phyloP scores from a whole-genome alignment of 768 basidiomycete species.

The Melanogaster broomeanus region DNA sequence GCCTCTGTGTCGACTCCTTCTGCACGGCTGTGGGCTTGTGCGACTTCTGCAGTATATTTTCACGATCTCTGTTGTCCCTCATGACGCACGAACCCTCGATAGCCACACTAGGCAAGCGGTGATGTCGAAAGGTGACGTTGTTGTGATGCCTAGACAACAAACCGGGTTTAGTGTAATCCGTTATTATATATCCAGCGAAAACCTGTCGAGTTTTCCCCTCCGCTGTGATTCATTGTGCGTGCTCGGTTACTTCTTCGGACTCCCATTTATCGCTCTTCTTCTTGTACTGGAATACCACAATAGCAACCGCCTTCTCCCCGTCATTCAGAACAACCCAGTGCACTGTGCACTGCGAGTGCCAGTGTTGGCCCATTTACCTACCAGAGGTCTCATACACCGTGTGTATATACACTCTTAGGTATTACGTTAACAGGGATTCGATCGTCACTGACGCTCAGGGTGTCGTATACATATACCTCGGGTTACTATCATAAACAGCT shows the following conservation, averaged over 20 bases:
- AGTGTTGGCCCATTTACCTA: not conserved
- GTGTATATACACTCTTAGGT: not conserved
- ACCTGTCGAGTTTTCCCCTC: not conserved
- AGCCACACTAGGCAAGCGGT: too few relatives aligned
- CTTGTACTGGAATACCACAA: not conserved
- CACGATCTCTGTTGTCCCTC: too few relatives aligned
- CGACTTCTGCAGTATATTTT: too few relatives aligned
- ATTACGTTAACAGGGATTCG: not conserved
- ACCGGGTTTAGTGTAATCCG: not conserved
- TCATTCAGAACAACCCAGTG: slow-evolving; percentile 1
- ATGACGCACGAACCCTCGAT: too few relatives aligned
- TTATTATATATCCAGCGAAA: not conserved
- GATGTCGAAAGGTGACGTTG: not conserved
- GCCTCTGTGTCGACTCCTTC: too few relatives aligned
- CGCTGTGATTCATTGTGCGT: not conserved
- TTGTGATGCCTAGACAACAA: not conserved
- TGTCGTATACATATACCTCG: slow-evolving; percentile 20
- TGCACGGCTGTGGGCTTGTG: too few relatives aligned
- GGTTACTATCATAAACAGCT: slow-evolving; percentile 17
- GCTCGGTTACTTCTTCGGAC: not conserved
- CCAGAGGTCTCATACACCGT: not conserved
- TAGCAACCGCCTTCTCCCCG: not conserved
- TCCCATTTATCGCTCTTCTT: not conserved
- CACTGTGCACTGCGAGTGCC: slow-evolving; percentile 7
- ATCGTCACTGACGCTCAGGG: not conserved